Evolutionary conservation across 2,329 filamentous ascomycete species (phyloP).

Genomic region (Bretziella fagacearum): DNA sequence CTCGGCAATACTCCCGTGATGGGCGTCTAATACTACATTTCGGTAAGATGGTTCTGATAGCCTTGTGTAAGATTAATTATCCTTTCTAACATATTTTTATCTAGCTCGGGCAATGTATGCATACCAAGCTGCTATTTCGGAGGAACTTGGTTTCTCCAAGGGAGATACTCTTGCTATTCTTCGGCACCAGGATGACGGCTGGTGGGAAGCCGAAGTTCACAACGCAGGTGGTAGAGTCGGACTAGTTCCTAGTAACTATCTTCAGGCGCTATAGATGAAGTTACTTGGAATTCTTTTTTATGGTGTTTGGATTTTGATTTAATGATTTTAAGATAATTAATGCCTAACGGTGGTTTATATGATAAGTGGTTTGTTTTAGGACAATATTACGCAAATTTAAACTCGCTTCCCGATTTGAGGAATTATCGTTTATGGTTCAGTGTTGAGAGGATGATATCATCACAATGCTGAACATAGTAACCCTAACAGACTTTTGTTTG

Average conservation of each 20-base stretch:
- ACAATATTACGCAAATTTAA: too few species aligned
- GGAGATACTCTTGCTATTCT: slow-evolving; percentile 81
- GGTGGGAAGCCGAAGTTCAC: slow-evolving; percentile 96
- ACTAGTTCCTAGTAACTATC: slow-evolving; percentile 52
- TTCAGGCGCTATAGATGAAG: slow-evolving; percentile 36
- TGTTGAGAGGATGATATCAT: too few species aligned
- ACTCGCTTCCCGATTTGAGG: too few species aligned
- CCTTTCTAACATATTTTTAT: slow-evolving; percentile 10
- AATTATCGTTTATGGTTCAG: too few species aligned
- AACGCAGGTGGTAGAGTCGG: slow-evolving; percentile 42
- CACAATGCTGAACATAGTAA: too few species aligned
- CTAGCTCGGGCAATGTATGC: slow-evolving; percentile 83
- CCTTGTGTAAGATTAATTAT: not conserved
- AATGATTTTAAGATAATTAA: too few species aligned
- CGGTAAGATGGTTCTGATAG: slow-evolving; percentile 45
- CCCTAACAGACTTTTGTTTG: too few species aligned
- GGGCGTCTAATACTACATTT: slow-evolving; percentile 82
- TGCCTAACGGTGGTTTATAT: too few species aligned
- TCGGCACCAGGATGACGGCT: slow-evolving; percentile 87
- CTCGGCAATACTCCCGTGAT: slow-evolving; percentile 69
- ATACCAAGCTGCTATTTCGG: slow-evolving; percentile 86
- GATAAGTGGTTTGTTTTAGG: too few species aligned
- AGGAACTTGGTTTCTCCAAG: slow-evolving; percentile 84
- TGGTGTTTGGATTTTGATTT: too few species aligned
- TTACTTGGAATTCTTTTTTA: too few species aligned